phyloP scores from a whole-genome alignment of 192 early-diverging fungal species.

The Backusella psychrophila region DNA sequence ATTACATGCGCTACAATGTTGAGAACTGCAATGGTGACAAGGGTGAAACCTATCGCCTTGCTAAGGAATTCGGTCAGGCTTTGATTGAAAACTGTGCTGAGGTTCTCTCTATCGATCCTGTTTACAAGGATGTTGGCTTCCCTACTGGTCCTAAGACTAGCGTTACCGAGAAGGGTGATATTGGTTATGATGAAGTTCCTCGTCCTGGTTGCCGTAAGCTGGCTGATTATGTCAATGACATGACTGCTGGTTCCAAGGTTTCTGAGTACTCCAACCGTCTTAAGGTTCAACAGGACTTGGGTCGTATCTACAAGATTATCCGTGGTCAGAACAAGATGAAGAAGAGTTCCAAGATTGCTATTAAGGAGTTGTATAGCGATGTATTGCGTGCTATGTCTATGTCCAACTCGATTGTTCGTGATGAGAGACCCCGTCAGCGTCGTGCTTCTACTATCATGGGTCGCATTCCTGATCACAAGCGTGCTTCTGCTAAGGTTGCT shows the following conservation, averaged over 20 bases:
- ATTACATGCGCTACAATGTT: constrained; percentile 88
- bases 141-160: constrained; percentile 82
- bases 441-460: constrained; percentile 41
- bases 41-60: constrained; percentile 82
- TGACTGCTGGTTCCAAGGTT: constrained; percentile 71
- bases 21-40: constrained; percentile 71
- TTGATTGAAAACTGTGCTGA: constrained; percentile 90
- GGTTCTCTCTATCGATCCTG: constrained; percentile 71
- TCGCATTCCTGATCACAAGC: constrained; percentile 48
- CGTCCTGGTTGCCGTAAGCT: constrained; percentile 84
- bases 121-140: constrained; percentile 88
- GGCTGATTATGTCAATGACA: constrained; percentile 88
- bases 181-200: constrained; percentile 83
- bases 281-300: constrained; percentile 75
- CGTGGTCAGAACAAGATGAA: constrained; percentile 76
- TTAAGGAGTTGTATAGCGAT: constrained; percentile 69
- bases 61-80: constrained; percentile 76
- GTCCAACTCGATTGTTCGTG: constrained; percentile 70
- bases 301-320: constrained; percentile 76
- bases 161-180: constrained; percentile 78
- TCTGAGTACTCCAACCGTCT: constrained; percentile 75
- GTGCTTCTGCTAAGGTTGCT: constrained; percentile 35
- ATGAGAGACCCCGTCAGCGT: constrained; percentile 49
- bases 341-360: constrained; percentile 66
- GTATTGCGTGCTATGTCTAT: constrained; percentile 72